Evolutionary conservation across 2,329 filamentous ascomycete genomes (phyloP).

Genomic region (Beauveria asiatica): DNA sequence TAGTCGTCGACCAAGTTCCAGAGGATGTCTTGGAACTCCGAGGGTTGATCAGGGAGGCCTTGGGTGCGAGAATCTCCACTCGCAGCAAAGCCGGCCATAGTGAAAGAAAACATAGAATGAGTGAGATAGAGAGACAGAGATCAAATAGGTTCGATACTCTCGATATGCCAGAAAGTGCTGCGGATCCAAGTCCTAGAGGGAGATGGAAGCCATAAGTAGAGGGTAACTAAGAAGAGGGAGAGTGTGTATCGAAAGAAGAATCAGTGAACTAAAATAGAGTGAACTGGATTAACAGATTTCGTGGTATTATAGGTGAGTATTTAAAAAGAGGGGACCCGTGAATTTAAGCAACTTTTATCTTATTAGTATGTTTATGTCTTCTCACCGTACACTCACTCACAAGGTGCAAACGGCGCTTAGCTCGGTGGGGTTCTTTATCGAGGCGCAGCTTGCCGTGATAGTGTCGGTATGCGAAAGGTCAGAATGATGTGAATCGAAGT

Average conservation of each 20-base stretch:
- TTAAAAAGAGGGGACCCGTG: background rate
- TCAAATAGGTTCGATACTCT: background rate
- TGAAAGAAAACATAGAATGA: too few relatives aligned
- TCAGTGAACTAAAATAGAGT: background rate
- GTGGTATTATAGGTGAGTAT: background rate
- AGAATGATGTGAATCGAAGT: background rate
- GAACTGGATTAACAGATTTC: background rate
- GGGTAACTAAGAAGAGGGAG: background rate
- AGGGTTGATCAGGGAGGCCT: too few relatives aligned
- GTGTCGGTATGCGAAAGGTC: slow-evolving; percentile 1
- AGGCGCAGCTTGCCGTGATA: background rate
- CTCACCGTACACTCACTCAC: background rate
- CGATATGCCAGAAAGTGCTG: background rate
- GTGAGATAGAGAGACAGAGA: too few relatives aligned
- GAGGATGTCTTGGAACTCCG: too few relatives aligned
- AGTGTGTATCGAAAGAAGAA: background rate
- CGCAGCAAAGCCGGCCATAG: background rate
- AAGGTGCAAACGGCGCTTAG: background rate
- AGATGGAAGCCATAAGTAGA: background rate
- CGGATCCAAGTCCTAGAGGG: background rate
- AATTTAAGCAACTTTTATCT: background rate
- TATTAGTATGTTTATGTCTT: background rate
- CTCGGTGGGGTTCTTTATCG: background rate
- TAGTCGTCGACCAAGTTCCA: too few relatives aligned
- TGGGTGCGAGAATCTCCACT: background rate